Evolutionary conservation across 306 rosid species (phyloP).

Genomic region (Cucurbita pepo): DNA sequence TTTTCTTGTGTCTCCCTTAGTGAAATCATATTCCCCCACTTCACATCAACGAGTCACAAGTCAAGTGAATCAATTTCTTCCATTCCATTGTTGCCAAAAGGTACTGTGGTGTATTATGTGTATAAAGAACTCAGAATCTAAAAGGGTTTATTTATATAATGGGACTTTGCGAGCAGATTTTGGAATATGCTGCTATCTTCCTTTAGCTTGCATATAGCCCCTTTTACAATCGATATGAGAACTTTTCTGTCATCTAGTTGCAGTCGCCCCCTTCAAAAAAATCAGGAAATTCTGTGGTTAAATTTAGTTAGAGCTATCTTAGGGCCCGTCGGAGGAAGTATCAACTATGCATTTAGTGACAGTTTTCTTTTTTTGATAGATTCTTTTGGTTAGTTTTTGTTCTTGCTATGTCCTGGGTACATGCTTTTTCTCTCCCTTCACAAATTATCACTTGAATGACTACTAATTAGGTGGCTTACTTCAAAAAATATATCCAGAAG

Average conservation of each 20-base stretch:
- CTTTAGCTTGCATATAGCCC: not conserved
- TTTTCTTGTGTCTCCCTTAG: not conserved
- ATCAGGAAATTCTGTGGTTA: not conserved
- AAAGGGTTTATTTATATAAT: not conserved
- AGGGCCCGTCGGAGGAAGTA: not conserved
- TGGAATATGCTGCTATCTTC: not conserved
- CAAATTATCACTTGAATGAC: not conserved
- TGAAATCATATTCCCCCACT: not conserved
- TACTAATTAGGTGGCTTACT: not conserved
- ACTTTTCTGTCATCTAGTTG: not conserved
- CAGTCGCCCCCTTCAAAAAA: not conserved
- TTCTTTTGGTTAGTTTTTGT: not conserved
- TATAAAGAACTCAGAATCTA: not conserved
- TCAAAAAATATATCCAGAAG: not conserved
- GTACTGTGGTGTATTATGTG: not conserved
- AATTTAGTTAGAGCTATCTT: not conserved
- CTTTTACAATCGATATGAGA: not conserved
- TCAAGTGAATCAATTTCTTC: not conserved
- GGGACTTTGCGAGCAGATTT: not conserved
- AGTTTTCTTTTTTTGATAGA: not conserved
- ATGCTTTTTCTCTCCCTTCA: not conserved
- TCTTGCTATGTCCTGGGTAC: not conserved
- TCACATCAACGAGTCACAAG: not conserved
- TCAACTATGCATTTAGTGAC: not conserved
- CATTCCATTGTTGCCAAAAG: not conserved